A percentile compares a stretch with the other conserved stretches of the same genome.
Evolutionary conservation across 176 grass and related monocot species (phyloP).

Genomic region (Juncus inflexus): DNA sequence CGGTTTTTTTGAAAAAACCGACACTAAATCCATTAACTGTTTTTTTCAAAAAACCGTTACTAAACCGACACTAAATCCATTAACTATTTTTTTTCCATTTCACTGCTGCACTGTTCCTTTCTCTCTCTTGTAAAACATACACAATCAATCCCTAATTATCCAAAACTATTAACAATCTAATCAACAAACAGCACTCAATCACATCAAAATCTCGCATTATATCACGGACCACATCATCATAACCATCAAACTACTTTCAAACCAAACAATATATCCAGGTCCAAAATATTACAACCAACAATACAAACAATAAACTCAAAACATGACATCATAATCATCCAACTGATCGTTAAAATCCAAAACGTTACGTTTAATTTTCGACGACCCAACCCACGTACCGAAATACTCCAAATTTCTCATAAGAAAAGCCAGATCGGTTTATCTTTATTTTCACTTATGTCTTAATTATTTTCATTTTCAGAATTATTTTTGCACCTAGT

Average conservation of each 20-base stretch:
- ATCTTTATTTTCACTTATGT: too few species aligned
- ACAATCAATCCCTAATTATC: too few species aligned
- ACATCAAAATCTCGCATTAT: background rate
- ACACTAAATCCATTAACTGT: too few species aligned
- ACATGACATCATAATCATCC: constrained; percentile 70
- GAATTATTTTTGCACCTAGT: too few species aligned
- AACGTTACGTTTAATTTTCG: constrained; percentile 68
- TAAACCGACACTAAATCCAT: too few species aligned
- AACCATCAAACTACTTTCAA: background rate
- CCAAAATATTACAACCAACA: constrained; percentile 2
- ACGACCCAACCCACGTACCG: constrained; percentile 81
- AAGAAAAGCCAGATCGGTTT: constrained; percentile 69
- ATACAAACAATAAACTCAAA: constrained; percentile 8
- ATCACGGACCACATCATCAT: background rate
- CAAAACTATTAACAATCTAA: background rate
- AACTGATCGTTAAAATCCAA: constrained; percentile 53
- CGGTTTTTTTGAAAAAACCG: too few species aligned
- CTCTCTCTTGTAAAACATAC: too few species aligned
- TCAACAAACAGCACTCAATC: background rate
- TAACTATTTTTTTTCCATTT: too few species aligned
- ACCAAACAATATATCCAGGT: constrained; percentile 15
- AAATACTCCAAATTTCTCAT: constrained; percentile 98
- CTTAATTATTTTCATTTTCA: too few species aligned
- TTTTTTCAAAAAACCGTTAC: too few species aligned
- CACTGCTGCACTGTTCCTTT: too few species aligned